These are phyloP conservation scores for Suhomyces kilbournensis DNA, from an alignment of 805 yeast genomes.

Conservation along the genomic window DNA sequence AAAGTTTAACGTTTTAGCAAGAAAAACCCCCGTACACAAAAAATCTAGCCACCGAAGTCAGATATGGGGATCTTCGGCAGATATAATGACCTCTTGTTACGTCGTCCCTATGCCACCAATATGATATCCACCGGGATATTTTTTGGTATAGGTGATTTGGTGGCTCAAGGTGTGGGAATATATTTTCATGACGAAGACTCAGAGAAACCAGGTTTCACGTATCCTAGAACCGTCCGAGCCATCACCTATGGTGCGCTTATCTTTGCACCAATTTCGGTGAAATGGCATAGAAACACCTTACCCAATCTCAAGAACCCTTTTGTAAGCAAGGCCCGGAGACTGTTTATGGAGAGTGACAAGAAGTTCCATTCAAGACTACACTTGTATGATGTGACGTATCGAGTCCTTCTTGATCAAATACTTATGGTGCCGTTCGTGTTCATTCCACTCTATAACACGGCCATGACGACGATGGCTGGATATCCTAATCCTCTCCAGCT, in stretches of 20 bases:
- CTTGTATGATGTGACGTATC: conserved; percentile 20
- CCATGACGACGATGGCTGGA: conserved; percentile 35
- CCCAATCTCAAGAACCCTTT: conserved; percentile 37
- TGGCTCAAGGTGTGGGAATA: conserved; percentile 29
- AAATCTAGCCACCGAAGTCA: neutral
- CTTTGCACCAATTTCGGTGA: conserved; percentile 39
- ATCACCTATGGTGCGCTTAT: conserved; percentile 36
- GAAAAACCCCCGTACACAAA: neutral
- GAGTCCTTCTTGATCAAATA: conserved; percentile 36
- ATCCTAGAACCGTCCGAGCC: conserved; percentile 33
- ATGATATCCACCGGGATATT: conserved; percentile 50
- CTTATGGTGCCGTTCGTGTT: conserved; percentile 37
- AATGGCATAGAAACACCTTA: conserved; percentile 38
- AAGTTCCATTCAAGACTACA: conserved; percentile 9
- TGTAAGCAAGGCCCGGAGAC: conserved; percentile 16
- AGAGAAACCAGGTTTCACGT: conserved; percentile 19
- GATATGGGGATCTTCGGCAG: conserved; percentile 9
- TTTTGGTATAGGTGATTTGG: conserved; percentile 41
- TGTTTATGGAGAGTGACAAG: conserved; percentile 7
- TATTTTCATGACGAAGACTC: conserved; percentile 17
- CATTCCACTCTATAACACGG: conserved; percentile 43
- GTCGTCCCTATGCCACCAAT: conserved; percentile 52
- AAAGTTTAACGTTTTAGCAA: neutral
- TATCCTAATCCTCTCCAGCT: conserved; percentile 33
- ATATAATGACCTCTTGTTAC: conserved; percentile 31